Base-by-base conservation (phyloP, 768 basidiomycete species). In the Lactifluus piperatus region DNA sequence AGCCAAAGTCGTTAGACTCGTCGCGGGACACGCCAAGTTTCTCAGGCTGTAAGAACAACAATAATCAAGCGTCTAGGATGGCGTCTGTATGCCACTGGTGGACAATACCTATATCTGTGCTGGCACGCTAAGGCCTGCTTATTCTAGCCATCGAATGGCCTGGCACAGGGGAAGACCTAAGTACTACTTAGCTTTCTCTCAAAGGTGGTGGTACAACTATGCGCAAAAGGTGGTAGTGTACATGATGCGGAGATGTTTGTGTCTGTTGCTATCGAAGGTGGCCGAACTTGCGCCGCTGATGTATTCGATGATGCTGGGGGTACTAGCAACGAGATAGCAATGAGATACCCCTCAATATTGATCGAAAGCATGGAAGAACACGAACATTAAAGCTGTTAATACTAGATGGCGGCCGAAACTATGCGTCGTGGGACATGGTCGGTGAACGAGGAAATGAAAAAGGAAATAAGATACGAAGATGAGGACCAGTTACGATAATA, bases 351-450 rank as follows among this genome's bases (percentile, higher is more conserved):
- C 48, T 57, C 20, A 11, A 4, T 32, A 16, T 54, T 54, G 47
- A 54, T 48, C 16, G 41, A 39, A 58, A 24, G 52, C 18, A 52
- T 39, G 45, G 51, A 30, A 58, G 57, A 32, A n/a, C 24, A 26
- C 30, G 51, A 58, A 53, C 32, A 34, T 39, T 44, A 58, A 53
- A 30, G 36, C 46, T 54, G 52, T 59, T 49, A 54, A 59, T 54
- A 59, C 18, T 27, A 34, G 37, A 16, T 24, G 29, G 34, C 24
- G 51, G 52, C 29, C 34, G 37, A 34, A 30, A 49, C 24, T 16
- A 26, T 6, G 11, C 29, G 10, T 43, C n/a, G 50, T 51, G 13
- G 14, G 24, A 16, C 26, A 22, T 37, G 20, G 14, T 51, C 36
- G 32, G 48, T 18, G 16, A 49, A 29, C 34, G 34, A 34, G 22